phyloP scores from a whole-genome alignment of 305 asterid species.

The Petunia hybrid region DNA sequence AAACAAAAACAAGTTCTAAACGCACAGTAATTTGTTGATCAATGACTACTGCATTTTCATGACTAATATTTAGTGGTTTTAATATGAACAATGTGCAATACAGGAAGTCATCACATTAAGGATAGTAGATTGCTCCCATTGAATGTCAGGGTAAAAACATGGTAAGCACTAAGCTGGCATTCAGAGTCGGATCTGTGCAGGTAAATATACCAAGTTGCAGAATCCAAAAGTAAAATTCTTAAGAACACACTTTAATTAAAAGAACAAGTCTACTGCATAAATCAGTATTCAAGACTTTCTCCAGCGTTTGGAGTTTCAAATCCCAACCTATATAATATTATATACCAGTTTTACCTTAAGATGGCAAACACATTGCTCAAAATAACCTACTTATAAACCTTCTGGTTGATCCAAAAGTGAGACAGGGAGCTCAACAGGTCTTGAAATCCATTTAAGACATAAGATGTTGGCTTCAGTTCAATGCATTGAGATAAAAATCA shows the following conservation, averaged over 20 bases:
- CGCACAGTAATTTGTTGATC: too few species aligned
- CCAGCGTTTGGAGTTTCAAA: background rate
- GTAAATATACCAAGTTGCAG: slow-evolving; percentile 21
- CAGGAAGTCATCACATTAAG: too few species aligned
- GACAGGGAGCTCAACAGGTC: background rate
- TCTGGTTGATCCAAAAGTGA: background rate
- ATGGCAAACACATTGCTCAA: slow-evolving; percentile 13
- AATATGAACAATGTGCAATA: too few species aligned
- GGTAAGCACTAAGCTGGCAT: background rate
- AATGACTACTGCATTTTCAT: too few species aligned
- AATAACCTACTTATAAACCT: slow-evolving; percentile 1
- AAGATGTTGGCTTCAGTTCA: slow-evolving; percentile 27
- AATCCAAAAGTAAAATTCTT: slow-evolving; percentile 5
- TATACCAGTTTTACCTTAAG: slow-evolving; percentile 14
- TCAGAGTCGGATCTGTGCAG: slow-evolving; percentile 4
- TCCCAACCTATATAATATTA: slow-evolving; percentile 23
- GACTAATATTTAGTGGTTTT: too few species aligned
- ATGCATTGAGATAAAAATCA: slow-evolving; percentile 52
- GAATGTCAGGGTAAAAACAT: too few species aligned
- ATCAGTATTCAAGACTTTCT: background rate
- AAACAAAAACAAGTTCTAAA: too few species aligned
- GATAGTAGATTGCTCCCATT: too few species aligned
- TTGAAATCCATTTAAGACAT: background rate
- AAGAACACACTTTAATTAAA: background rate
- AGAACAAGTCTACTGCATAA: background rate